These are phyloP conservation scores for Penicillium daleae DNA, from an alignment of 495 filamentous ascomycete species.

Conservation along the genomic window DNA sequence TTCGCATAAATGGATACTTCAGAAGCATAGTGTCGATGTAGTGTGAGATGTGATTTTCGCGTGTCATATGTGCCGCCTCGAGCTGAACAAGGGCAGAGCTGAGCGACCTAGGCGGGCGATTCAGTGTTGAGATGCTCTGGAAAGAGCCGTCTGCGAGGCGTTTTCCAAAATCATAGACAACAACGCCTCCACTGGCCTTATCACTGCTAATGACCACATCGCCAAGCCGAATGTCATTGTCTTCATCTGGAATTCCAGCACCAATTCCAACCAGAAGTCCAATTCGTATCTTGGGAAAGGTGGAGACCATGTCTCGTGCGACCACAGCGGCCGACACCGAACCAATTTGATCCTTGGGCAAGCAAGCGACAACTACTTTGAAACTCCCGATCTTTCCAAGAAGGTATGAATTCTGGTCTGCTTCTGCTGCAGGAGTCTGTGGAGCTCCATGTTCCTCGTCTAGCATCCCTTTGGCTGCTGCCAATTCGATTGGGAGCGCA, in stretches of 20 bases:
- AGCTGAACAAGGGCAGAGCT: conserved; percentile 23
- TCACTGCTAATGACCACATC: conserved; percentile 31
- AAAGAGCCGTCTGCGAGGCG: conserved; percentile 38
- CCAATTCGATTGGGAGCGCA: background rate
- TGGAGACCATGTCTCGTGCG: conserved; percentile 40
- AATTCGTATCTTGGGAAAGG: conserved; percentile 21
- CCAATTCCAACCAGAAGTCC: conserved; percentile 20
- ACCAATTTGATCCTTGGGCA: background rate
- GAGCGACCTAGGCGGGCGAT: conserved; percentile 32
- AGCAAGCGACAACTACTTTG: background rate
- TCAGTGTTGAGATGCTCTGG: conserved; percentile 35
- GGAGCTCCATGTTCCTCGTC: background rate
- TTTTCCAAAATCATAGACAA: conserved; percentile 18
- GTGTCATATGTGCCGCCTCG: conserved; percentile 20
- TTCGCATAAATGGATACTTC: conserved; percentile 15
- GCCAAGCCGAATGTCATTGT: conserved; percentile 21
- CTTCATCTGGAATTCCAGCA: conserved; percentile 16
- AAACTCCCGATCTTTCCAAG: background rate
- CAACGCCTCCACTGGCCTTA: conserved; percentile 10
- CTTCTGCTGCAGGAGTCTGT: background rate
- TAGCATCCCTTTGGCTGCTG: background rate
- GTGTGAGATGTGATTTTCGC: conserved; percentile 21
- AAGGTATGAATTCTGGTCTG: background rate
- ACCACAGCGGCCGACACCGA: conserved; percentile 36
- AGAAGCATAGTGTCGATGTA: conserved; percentile 17